These are phyloP conservation scores for Amphichorda felina DNA, from an alignment of 2,329 filamentous ascomycete genomes.

Conservation along the genomic window DNA sequence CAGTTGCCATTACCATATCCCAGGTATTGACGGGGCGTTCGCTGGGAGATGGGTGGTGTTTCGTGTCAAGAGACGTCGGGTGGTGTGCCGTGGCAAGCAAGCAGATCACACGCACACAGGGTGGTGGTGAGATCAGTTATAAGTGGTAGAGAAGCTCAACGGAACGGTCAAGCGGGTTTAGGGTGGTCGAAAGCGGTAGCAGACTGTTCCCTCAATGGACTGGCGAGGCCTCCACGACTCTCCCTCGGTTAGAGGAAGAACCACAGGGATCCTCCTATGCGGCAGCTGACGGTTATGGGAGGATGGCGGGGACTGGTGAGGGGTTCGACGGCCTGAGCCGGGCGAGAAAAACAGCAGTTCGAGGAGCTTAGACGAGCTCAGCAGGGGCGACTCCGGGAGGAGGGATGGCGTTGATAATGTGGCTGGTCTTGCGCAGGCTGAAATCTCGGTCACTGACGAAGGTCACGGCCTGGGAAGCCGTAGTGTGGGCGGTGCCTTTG, in stretches of 20 bases:
- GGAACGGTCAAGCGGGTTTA: conserved; percentile 48
- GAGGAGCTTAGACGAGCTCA: conserved; percentile 34
- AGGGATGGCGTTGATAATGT: conserved; percentile 55
- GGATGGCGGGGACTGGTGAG: conserved; percentile 38
- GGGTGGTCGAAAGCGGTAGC: conserved; percentile 91
- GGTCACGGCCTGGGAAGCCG: conserved; percentile 51
- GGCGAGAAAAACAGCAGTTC: conserved; percentile 39
- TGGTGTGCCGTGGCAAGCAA: conserved; percentile 3
- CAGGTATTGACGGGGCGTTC: conserved; percentile 16
- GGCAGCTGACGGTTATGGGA: conserved; percentile 77
- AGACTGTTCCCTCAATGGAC: conserved; percentile 80
- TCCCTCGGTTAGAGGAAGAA: conserved; percentile 99
- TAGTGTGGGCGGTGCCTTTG: conserved; percentile 50
- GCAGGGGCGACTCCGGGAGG: conserved; percentile 32
- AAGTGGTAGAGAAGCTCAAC: background rate
- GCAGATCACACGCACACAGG: conserved; percentile 6
- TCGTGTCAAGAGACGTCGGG: conserved; percentile 5
- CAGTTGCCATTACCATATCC: conserved; percentile 58
- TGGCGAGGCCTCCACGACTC: conserved; percentile 98
- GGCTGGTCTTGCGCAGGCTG: conserved; percentile 50
- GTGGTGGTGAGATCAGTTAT: background rate
- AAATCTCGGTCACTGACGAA: conserved; percentile 60
- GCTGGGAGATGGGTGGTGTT: conserved; percentile 5
- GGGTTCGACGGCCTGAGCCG: conserved; percentile 26
- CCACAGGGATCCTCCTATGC: conserved; percentile 97